Base-by-base conservation (phyloP, 1,284 basidiomycete genomes). In the Ustilago lituana region DNA sequence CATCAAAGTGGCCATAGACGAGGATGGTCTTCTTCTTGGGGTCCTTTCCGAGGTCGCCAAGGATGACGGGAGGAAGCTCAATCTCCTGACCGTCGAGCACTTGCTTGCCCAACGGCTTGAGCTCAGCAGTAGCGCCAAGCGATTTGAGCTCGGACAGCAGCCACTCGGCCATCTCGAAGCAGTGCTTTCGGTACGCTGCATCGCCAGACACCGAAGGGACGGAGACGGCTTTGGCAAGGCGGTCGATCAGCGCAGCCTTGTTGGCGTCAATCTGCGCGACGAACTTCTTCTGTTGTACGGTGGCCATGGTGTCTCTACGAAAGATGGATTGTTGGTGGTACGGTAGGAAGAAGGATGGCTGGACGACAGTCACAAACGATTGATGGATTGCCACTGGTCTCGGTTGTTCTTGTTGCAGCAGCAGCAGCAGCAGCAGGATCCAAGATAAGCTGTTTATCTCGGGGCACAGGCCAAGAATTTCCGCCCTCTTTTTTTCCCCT, bases 11-110 rank as follows among this genome's bases (percentile, higher is more conserved):
- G 40, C 93, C 94, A 81, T 97, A 97, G 64, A 97, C 86, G 59
- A 87, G 86, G 10, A 97, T 88, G 0, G 93, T 97, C 87, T 91
- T 94, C 73, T 81, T 81, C 88, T 94, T 94, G 74, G 88, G 87
- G 83, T 95, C 92, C 51, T 89, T 86, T 12, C 94, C 93, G 35
- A 77, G 73, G 40, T 78, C 52, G 6, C 91, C 94, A 37, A 98
- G 87, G 78, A 98, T 88, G 6, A 89, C 92, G 8, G 93, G 93
- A 0, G 95, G 95, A 3, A 98, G 87, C 40, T 87, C 86, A 40
- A 87, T 78, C 36, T 94, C 85, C 70, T 88, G 86, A 74, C 92
- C 93, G 52, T 94, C 92, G 80, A 96, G 87, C 10, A 84, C 84
- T 66, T 98, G 94, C 69, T 85, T 88, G 19, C 96, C 96, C 4